Evolutionary conservation across 2,329 filamentous ascomycete species (phyloP), one percentile per base, ranked within the genome.

Genomic region (Thyridium curvatum): DNA sequence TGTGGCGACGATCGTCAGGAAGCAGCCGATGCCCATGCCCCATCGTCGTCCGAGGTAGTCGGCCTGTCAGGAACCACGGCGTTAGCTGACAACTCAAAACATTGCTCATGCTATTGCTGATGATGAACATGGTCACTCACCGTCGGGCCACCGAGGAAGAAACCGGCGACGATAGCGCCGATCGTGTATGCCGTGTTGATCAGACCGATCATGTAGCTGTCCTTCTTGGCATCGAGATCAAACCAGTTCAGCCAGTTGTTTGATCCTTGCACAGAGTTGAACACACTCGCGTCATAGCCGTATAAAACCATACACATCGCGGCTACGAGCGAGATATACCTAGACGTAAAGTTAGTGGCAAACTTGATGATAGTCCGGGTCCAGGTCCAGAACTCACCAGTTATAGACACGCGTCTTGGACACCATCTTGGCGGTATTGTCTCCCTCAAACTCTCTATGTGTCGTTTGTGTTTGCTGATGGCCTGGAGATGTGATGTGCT

Each of bases 261-360:
- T 2, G 79, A 84, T 26, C 76, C 78, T 58, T 84, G 82, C 6
- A 84, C 74, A 5, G 81, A 79, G 56, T 86, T 86, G 68, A 80
- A 86, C 34, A 84, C 81, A 30, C 79, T 83, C 2, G 82, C 80
- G 69, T 86, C 82, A 55, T 86, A 86, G 41, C 82, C 82, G 55
- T 85, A 86, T 33, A 86, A 68, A 16, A 85, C 79, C 82, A 86
- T 86, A 58, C 79, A 85, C 56, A 79, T 78, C 52, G 82, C 81
- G 41, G 82, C 82, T 47, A 85, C 77, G 37, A 84, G 66, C 43
- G 79, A 81, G 47, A 83, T 77, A 64, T 81, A 84, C 78, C 77
- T 74, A 39, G 32, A 9, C 17, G n/a, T 37, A 4, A 31, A 9
- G 18, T 12, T 10, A 26, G 12, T 4, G 26, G 14, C 5, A 34